A percentile compares a stretch with the other conserved stretches of the same genome.
Conservation (phyloP, 768 basidiomycete species). For the Trametes sanguinea region DNA sequence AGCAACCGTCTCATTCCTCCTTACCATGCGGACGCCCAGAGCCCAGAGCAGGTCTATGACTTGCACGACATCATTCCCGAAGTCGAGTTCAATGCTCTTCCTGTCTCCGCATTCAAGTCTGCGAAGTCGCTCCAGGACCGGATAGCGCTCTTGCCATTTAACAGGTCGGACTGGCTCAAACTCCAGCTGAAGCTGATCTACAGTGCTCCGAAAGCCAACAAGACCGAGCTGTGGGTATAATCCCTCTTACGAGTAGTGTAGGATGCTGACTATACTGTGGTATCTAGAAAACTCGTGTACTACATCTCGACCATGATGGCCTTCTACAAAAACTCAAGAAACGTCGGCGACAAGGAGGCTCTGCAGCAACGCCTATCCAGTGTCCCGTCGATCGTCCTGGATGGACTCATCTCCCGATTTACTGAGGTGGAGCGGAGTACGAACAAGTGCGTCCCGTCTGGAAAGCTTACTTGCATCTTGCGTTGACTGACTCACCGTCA, state of each 20-base stretch:
- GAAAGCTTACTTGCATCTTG: too few species aligned
- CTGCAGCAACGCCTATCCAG: conserved; percentile 57
- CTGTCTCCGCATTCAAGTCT: conserved; percentile 54
- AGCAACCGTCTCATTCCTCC: conserved; percentile 74
- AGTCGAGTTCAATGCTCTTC: conserved; percentile 75
- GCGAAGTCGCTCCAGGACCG: conserved; percentile 52
- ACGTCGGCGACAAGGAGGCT: conserved; percentile 49
- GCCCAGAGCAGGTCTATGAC: conserved; percentile 74
- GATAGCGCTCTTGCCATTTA: conserved; percentile 58
- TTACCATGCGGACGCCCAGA: conserved; percentile 63
- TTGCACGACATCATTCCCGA: conserved; percentile 78
- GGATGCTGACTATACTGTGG: background rate
- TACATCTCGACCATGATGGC: conserved; percentile 84
- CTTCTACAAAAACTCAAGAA: conserved; percentile 54
- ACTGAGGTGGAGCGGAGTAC: conserved; percentile 73
- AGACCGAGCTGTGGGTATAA: conserved; percentile 49
- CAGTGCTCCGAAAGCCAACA: conserved; percentile 51
- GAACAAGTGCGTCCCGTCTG: conserved; percentile 49
- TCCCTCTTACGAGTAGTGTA: background rate
- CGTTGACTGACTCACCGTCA: background rate
- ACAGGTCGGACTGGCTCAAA: conserved; percentile 70
- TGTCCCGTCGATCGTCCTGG: conserved; percentile 66
- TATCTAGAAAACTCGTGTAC: conserved; percentile 65
- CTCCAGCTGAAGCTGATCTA: conserved; percentile 52
- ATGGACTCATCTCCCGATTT: conserved; percentile 77